These are phyloP conservation scores for Tetrapyrgos nigripes DNA, from an alignment of 1,284 basidiomycete species.

Conservation along the genomic window DNA sequence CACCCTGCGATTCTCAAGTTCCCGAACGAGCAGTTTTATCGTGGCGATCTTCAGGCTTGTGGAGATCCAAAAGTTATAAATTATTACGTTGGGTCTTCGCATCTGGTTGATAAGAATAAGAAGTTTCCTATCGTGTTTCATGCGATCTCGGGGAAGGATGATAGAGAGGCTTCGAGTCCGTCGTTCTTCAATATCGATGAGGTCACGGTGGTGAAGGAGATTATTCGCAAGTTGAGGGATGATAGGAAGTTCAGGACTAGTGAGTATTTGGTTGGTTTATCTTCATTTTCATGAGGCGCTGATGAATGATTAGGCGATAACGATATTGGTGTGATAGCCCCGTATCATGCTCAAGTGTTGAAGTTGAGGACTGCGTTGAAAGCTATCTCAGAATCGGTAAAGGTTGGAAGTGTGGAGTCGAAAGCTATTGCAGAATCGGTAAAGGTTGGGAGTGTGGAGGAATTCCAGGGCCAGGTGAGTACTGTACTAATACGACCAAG, in stretches of 20 bases:
- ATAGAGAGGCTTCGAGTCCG: conserved; percentile 48
- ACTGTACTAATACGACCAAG: background rate
- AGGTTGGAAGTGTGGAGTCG: conserved; percentile 70
- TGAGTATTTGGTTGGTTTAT: conserved; percentile 29
- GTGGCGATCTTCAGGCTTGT: conserved; percentile 51
- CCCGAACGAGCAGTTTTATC: conserved; percentile 64
- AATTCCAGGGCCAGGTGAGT: conserved; percentile 67
- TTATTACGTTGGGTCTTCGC: conserved; percentile 36
- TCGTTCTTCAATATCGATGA: conserved; percentile 58
- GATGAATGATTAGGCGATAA: conserved; percentile 39
- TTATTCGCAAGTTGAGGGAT: conserved; percentile 38
- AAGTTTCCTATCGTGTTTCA: conserved; percentile 57
- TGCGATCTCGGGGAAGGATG: conserved; percentile 48
- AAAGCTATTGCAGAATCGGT: conserved; percentile 34
- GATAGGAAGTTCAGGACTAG: conserved; percentile 45
- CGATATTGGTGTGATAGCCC: conserved; percentile 67
- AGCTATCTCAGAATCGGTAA: conserved; percentile 40
- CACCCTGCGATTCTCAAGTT: conserved; percentile 61
- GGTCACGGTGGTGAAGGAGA: conserved; percentile 45
- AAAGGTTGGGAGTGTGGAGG: conserved; percentile 70
- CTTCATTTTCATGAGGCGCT: background rate
- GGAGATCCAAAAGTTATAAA: conserved; percentile 44
- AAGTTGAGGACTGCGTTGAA: conserved; percentile 48
- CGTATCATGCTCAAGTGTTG: conserved; percentile 64
- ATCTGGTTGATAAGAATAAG: conserved; percentile 32